These are phyloP conservation scores for Croton setiger DNA, from an alignment of 441 rosid genomes.

Conservation along the genomic window DNA sequence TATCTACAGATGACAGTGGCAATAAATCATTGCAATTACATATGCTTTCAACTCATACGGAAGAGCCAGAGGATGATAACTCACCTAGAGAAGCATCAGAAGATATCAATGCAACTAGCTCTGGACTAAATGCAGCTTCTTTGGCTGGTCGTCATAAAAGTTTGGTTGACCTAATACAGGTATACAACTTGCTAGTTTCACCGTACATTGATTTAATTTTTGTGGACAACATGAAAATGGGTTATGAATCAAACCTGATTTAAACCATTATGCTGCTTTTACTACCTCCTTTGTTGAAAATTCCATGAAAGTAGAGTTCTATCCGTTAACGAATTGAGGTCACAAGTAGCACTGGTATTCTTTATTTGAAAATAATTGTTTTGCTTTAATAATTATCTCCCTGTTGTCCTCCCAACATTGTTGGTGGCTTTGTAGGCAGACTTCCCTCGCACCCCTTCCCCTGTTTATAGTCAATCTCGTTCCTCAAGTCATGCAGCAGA, in stretches of 20 bases:
- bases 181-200: constrained; percentile 23
- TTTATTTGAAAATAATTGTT: not conserved
- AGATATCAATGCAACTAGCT: constrained; percentile 19
- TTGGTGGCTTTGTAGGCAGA: constrained; percentile 46
- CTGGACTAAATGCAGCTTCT: constrained; percentile 33
- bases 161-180: constrained; percentile 90
- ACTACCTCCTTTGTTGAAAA: not conserved
- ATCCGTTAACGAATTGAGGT: not conserved
- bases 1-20: constrained; percentile 50
- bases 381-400: not conserved
- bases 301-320: not conserved
- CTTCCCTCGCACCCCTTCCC: constrained; percentile 75
- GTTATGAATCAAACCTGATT: not conserved
- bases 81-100: constrained; percentile 36
- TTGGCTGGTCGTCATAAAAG: constrained; percentile 70
- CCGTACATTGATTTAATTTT: not conserved
- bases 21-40: constrained; percentile 39
- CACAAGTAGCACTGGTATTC: not conserved
- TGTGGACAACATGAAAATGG: not conserved
- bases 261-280: not conserved
- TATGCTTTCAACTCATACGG: constrained; percentile 62
- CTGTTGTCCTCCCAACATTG: not conserved
- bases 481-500: constrained; percentile 64
- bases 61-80: constrained; percentile 80
- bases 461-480: constrained; percentile 73